Percentiles rank a stretch among this genome's conserved stretches.
Conservation (phyloP, 2,329 filamentous ascomycete genomes). For the Hirsutella minnesotensis region DNA sequence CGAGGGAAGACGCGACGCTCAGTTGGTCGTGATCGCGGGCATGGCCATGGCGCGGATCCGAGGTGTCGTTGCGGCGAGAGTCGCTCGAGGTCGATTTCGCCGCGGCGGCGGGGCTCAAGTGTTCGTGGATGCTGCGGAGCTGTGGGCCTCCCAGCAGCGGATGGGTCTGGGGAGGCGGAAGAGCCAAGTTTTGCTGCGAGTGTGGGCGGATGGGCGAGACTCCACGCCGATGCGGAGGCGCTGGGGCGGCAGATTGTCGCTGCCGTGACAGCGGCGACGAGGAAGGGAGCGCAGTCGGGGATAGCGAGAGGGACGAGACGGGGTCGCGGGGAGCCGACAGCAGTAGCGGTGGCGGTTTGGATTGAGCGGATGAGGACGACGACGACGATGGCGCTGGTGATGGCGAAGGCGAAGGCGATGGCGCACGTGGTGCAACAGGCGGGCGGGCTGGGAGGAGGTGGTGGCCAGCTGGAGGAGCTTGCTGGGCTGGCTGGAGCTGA, state of each 20-base stretch:
- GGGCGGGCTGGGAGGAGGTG: neutral
- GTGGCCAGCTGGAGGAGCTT: neutral
- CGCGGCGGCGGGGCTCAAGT: neutral
- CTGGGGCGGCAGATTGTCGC: neutral
- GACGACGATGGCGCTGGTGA: slow-evolving; percentile 4
- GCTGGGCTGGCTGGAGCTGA: neutral
- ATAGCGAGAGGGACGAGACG: neutral
- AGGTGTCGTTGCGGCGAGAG: too few relatives aligned
- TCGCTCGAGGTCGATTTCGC: slow-evolving; percentile 6
- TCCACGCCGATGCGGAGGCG: neutral
- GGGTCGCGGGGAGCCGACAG: neutral
- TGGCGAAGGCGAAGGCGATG: slow-evolving; percentile 4
- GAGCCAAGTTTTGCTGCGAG: slow-evolving; percentile 1
- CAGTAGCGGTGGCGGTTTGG: neutral
- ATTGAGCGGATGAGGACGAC: neutral
- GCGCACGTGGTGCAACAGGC: neutral
- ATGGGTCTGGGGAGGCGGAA: neutral
- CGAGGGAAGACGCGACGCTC: slow-evolving; percentile 12
- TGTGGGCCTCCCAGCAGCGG: neutral
- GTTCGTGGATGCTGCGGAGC: slow-evolving; percentile 4
- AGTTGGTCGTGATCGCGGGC: slow-evolving; percentile 15
- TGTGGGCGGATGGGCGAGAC: slow-evolving; percentile 1
- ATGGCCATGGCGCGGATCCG: slow-evolving; percentile 9
- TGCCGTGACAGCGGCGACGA: neutral
- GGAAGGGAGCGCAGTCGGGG: neutral